These are phyloP conservation scores for Mimosa bimucronata DNA, from an alignment of 306 rosid genomes.

Conservation along the genomic window DNA sequence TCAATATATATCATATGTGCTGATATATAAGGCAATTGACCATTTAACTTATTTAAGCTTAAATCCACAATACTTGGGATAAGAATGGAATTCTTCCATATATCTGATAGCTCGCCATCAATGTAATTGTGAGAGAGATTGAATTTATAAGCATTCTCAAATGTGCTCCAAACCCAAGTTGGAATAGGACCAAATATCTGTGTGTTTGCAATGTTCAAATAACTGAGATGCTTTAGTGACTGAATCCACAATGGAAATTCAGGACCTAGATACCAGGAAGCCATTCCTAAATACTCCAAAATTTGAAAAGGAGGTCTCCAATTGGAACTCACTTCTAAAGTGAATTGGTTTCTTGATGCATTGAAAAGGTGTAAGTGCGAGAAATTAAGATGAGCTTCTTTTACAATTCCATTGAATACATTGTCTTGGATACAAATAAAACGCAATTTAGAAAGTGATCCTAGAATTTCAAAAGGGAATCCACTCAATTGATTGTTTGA, in stretches of 20 bases:
- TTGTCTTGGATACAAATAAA: background rate
- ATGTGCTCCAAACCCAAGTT: conserved; percentile 3
- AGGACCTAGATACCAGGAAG: conserved; percentile 37
- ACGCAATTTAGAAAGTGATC: background rate
- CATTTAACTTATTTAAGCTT: background rate
- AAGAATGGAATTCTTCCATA: background rate
- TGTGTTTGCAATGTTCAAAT: conserved; percentile 8
- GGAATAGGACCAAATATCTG: background rate
- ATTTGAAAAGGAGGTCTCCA: conserved; percentile 35
- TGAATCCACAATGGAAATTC: conserved; percentile 35
- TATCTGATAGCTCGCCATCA: background rate
- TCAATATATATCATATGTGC: background rate
- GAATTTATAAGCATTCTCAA: background rate
- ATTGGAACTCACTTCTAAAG: background rate
- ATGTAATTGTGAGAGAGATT: background rate
- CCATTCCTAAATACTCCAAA: background rate
- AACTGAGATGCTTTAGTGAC: background rate
- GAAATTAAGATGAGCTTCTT: conserved; percentile 31
- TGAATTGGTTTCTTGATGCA: conserved; percentile 2
- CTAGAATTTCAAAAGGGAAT: background rate
- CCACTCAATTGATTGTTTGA: background rate
- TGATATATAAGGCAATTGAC: background rate
- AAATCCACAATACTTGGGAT: background rate
- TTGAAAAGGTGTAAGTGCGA: too few relatives aligned
- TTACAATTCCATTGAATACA: background rate